Conservation (phyloP, 208 protist genomes). For the Trypanosoma rangeli region DNA sequence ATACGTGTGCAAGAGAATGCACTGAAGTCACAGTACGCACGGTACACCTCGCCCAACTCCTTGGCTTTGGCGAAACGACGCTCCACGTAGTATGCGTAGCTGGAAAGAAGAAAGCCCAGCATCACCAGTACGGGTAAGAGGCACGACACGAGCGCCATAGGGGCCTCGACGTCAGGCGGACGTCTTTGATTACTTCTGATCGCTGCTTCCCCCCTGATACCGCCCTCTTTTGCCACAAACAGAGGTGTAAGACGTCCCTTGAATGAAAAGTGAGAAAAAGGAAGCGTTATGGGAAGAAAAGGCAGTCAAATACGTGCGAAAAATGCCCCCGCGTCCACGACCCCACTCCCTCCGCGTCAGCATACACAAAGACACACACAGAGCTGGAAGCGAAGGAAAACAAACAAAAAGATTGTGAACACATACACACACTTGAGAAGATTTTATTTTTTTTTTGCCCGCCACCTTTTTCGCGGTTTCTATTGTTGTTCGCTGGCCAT, state of each 20-base stretch:
- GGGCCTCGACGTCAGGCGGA: not conserved
- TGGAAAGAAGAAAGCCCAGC: conserved; percentile 51
- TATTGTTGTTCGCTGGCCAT: not conserved
- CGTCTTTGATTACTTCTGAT: not conserved
- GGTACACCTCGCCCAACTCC: conserved; percentile 42
- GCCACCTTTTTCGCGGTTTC: not conserved
- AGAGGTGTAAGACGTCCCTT: not conserved
- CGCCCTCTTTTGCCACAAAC: not conserved
- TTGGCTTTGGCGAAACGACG: conserved; percentile 35
- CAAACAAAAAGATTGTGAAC: not conserved
- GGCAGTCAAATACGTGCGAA: not conserved
- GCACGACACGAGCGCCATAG: not conserved
- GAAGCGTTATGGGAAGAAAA: no score
- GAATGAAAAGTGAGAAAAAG: not conserved
- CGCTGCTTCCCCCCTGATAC: not conserved
- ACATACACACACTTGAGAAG: no score
- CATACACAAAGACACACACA: not conserved
- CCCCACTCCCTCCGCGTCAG: conserved; percentile 5
- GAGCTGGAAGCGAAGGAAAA: not conserved
- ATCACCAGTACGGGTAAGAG: conserved; percentile 32
- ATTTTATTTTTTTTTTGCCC: not conserved
- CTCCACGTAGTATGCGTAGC: conserved; percentile 77
- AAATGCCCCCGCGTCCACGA: not conserved
- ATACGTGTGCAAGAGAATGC: conserved; percentile 72
- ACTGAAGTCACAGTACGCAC: conserved; percentile 69